Conservation (phyloP, 2,329 filamentous ascomycete genomes). For the Claviceps pusilla region DNA sequence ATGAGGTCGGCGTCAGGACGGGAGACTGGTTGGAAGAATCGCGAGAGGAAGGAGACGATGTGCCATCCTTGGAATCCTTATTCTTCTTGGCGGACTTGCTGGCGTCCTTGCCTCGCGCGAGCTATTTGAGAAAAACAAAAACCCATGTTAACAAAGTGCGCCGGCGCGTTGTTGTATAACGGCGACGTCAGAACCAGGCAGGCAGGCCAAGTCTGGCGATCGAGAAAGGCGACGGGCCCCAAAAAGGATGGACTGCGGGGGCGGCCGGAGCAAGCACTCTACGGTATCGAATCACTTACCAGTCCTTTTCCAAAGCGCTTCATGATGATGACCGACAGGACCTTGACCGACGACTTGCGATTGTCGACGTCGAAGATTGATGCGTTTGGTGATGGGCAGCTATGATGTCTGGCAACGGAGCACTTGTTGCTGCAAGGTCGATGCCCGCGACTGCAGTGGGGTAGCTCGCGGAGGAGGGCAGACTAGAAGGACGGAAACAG, state of each 20-base stretch:
- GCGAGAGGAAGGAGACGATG: conserved; percentile 58
- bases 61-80: conserved; percentile 59
- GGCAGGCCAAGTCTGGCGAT: not conserved
- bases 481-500: conserved; percentile 10
- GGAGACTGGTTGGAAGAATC: conserved; percentile 44
- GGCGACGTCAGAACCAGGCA: not conserved
- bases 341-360: conserved; percentile 1
- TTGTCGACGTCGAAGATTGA: conserved; percentile 4
- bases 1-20: conserved; percentile 68
- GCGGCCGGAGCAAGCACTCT: not conserved
- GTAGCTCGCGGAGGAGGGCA: conserved; percentile 8
- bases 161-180: conserved; percentile 2
- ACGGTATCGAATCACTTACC: conserved; percentile 6
- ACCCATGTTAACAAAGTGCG: conserved; percentile 8
- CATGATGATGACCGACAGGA: conserved; percentile 46
- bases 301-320: conserved; percentile 96
- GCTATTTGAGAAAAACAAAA: conserved; percentile 36
- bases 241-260: conserved; percentile 8
- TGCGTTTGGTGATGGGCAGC: not conserved
- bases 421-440: conserved; percentile 2
- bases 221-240: conserved; percentile 3
- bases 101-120: conserved; percentile 76
- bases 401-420: not conserved
- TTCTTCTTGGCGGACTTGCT: conserved; percentile 72
- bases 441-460: conserved; percentile 10